Evolutionary conservation across 1,284 basidiomycete species (phyloP), one percentile per base, ranked within the genome.

Genomic region (Ceratobasidium papillatum): DNA sequence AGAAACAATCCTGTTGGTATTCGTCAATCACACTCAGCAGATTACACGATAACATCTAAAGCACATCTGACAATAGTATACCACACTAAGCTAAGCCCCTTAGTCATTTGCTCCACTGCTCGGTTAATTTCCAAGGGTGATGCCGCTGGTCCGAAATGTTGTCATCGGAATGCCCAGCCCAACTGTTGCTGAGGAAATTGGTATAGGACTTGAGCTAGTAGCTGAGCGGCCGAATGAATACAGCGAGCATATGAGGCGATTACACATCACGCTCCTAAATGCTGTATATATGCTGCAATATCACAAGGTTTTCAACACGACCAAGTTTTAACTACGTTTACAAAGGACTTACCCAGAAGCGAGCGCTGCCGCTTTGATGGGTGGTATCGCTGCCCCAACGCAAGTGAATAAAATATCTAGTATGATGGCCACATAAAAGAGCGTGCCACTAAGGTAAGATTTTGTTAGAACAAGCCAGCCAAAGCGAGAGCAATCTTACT

Each of bases 171-270:
- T 41, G 0, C 58, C 58, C 7, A 41, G n/a, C 8, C 58, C 58
- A 25, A 61, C n/a, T 11, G 36, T 41, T 11, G 14, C 36, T 12
- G 27, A 22, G 5, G 58, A 34, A 3, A 34, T 34, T 19, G 17
- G 54, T 9, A 34, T 36, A 3, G 36, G 4, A 27, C 19, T 61
- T 12, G 58, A 32, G 22, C 3, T 34, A n/a, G 54, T 36, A 19
- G 54, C 19, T 17, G 54, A 36, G 5, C 54, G 30, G 4, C 49
- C n/a, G 25, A 69, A 38, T 14, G 36, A 38, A 27, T 69, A 47
- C 14, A 69, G 66, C 11, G 66, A 69, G 36, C 52, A 69, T 25
- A 69, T 69, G 9, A 69, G 52, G 1, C 66, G 49, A 58, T 27
- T 69, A n/a, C 66, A 69, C 36, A 69, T 54, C 12, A 69, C 52